Evolutionary conservation across 2,329 filamentous ascomycete genomes (phyloP).

Genomic region (Raffaelea arxii): DNA sequence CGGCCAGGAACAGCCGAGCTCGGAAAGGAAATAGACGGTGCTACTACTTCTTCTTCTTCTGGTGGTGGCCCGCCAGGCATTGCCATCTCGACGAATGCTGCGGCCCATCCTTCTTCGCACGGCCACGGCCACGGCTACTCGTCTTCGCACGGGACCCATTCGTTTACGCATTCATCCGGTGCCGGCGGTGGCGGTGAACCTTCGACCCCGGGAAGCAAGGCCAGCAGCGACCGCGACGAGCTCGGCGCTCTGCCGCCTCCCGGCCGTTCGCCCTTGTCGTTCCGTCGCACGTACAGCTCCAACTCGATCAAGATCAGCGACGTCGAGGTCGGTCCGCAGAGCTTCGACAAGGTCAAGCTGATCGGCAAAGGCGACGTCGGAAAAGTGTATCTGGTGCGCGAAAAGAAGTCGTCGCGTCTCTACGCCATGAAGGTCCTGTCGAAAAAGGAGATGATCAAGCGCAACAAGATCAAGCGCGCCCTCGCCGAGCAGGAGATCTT

Average conservation of each 20-base stretch:
- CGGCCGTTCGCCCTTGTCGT: slow-evolving; percentile 61
- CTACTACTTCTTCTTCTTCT: no score
- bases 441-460: slow-evolving; percentile 99
- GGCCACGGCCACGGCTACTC: no score
- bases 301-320: slow-evolving; percentile 98
- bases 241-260: slow-evolving; percentile 57
- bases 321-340: slow-evolving; percentile 88
- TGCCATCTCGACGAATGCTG: no score
- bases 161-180: no score
- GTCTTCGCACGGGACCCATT: no score
- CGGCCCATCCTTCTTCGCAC: no score
- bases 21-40: no score
- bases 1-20: slow-evolving; percentile 79
- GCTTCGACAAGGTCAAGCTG: slow-evolving; percentile 99
- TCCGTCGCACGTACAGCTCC: slow-evolving; percentile 92
- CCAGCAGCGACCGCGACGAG: slow-evolving; percentile 31
- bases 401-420: slow-evolving; percentile 91
- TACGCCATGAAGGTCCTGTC: slow-evolving; percentile 99
- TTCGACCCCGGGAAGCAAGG: slow-evolving; percentile 16
- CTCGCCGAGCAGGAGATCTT: slow-evolving; percentile 96
- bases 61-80: no score
- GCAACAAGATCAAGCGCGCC: slow-evolving; percentile 98
- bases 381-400: slow-evolving; percentile 93
- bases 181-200: slow-evolving; percentile 16
- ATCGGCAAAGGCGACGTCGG: slow-evolving; percentile 98